Evolutionary conservation across 2,329 filamentous ascomycete genomes (phyloP), one percentile per base, ranked within the genome.

Genomic region (Colletotrichum higginsianum): DNA sequence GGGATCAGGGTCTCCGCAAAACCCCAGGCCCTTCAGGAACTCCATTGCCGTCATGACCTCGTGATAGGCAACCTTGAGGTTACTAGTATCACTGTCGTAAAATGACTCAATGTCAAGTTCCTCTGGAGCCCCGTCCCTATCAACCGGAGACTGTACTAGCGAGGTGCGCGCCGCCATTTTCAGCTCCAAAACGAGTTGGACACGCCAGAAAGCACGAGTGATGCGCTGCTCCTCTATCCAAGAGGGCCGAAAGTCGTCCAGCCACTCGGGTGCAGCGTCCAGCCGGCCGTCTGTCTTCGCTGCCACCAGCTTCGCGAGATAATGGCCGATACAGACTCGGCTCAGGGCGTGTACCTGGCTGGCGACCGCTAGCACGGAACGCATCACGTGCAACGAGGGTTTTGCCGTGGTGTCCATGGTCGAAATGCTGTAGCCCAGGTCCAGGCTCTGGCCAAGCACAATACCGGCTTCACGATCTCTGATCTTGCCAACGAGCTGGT

Each of bases 221-320:
- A 61, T 42, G 1, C 70, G 66, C 16, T 72, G 66, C 8, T 72
- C 70, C 38, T 72, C 70, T 2, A 57, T 35, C 70, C 70, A 72
- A 1, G 68, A 71, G 1, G 53, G 58, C 30, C 21, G 30, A 1
- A 13, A 30, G 5, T 44, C 15, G 7, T 1, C 6, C 18, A 3
- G 1, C 21, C 30, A 38, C 4, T 26, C 35, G 7, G 12, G 30
- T 0, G 30, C 15, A 4, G 8, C 12, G 18, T 52, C 60, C 30
- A 61, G 30, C 30, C 60, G 60, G 12, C 60, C 46, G 2, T 16
- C 53, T 6, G 26, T 15, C n/a, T 35, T 60, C 0, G 58, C 53
- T 6, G 40, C 58, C 2, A 12, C 12, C 15, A 71, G 38, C 1
- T 42, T 52, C 2, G 26, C 35, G 1, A 63, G 46, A 16, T 68